phyloP scores from a whole-genome alignment of 768 basidiomycete genomes.

The Boletus rubroflammeus region DNA sequence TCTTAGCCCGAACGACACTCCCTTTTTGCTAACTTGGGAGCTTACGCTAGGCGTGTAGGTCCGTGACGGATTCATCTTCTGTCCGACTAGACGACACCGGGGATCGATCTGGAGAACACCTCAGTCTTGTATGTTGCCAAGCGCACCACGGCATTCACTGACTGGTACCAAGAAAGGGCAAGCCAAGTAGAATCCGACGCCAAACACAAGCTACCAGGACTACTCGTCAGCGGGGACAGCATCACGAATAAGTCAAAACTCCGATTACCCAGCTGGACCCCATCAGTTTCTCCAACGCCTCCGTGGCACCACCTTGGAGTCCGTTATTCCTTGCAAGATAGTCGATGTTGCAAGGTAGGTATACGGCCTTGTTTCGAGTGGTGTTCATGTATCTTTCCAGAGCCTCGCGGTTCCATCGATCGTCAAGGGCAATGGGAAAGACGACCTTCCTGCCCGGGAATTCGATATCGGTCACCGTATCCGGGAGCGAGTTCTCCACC shows the following conservation, averaged over 20 bases:
- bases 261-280: slow-evolving; percentile 47
- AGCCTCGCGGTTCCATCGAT: slow-evolving; percentile 54
- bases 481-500: slow-evolving; percentile 38
- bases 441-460: slow-evolving; percentile 53
- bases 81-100: slow-evolving; percentile 54
- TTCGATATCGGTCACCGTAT: slow-evolving; percentile 36
- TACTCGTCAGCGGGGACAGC: background rate
- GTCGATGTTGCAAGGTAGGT: slow-evolving; percentile 65
- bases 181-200: slow-evolving; percentile 61
- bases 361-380: slow-evolving; percentile 54
- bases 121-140: background rate
- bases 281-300: slow-evolving; percentile 44
- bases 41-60: slow-evolving; percentile 60
- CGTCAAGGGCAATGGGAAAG: slow-evolving; percentile 62
- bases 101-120: slow-evolving; percentile 45
- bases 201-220: slow-evolving; percentile 50
- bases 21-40: background rate
- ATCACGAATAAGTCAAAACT: background rate
- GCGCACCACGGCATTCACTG: slow-evolving; percentile 28
- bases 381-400: slow-evolving; percentile 55
- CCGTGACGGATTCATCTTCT: slow-evolving; percentile 74
- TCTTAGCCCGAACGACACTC: background rate
- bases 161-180: slow-evolving; percentile 58
- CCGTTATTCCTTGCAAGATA: slow-evolving; percentile 66
- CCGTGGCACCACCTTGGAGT: slow-evolving; percentile 39